Conservation (phyloP, 2,329 filamentous ascomycete species). For the Hypoxylon sp. region DNA sequence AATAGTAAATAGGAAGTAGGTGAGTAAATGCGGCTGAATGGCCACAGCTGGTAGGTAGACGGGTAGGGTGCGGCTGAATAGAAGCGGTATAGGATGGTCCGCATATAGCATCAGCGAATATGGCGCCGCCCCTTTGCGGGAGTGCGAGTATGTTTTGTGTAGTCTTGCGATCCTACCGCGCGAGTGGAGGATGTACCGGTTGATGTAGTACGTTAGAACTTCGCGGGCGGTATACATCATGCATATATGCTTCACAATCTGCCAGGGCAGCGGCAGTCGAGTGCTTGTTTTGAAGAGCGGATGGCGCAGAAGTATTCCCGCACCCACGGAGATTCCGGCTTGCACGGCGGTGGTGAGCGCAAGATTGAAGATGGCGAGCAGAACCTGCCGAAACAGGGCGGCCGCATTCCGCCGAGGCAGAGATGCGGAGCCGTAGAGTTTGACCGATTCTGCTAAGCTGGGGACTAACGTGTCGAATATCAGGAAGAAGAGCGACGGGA, state of each 20-base stretch:
- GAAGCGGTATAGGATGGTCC: constrained; percentile 76
- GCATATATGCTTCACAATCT: constrained; percentile 65
- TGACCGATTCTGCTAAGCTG: constrained; percentile 76
- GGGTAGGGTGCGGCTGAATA: constrained; percentile 75
- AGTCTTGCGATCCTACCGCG: constrained; percentile 58
- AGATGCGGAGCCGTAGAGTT: constrained; percentile 71
- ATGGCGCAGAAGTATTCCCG: constrained; percentile 54
- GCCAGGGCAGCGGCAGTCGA: constrained; percentile 68
- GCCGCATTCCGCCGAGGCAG: constrained; percentile 63
- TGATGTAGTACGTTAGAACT: constrained; percentile 79
- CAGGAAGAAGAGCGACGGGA: constrained; percentile 81
- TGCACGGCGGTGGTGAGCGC: constrained; percentile 62
- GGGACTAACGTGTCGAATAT: constrained; percentile 80
- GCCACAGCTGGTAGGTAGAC: constrained; percentile 74
- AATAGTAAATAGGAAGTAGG: constrained; percentile 75
- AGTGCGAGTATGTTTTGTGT: constrained; percentile 66
- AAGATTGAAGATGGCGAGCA: constrained; percentile 64
- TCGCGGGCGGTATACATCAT: constrained; percentile 65
- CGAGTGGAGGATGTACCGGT: constrained; percentile 78
- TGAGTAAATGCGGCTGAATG: constrained; percentile 80
- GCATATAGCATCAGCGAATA: constrained; percentile 76
- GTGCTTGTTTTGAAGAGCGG: constrained; percentile 65
- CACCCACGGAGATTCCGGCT: constrained; percentile 59
- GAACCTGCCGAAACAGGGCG: constrained; percentile 56
- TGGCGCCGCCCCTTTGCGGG: constrained; percentile 65